Evolutionary conservation across 139 green algal genomes (phyloP), one percentile per base, ranked within the genome.

Genomic region (Diplosphaera chodatii): DNA sequence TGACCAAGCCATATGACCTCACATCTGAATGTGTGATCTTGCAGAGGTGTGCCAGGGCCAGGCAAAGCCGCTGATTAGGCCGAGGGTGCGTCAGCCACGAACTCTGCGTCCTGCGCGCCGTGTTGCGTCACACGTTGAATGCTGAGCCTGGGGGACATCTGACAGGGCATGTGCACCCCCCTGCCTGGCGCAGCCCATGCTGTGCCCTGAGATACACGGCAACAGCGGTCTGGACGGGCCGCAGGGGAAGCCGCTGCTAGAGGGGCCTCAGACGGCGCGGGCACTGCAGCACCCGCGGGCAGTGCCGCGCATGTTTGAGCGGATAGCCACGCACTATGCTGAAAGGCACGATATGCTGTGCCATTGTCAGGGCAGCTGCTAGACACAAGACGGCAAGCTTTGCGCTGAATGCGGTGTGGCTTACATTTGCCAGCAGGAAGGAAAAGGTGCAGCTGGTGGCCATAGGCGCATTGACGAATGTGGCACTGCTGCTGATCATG

Each of bases 141-240:
- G n/a, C n/a, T n/a, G n/a, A n/a, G n/a, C n/a, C n/a, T n/a, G n/a
- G n/a, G n/a, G n/a, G n/a, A n/a, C n/a, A n/a, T n/a, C n/a, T n/a
- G n/a, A n/a, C n/a, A n/a, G n/a, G n/a, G 37, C 37, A 48, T 48
- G 10, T 48, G 37, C 37, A 48, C 37, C 18, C 16, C 16, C 10
- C 22, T 25, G 48, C 48, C 48, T 31, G 63, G 55, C 77, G 67
- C 63, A 84, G 20, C 75, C 83, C 1, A 40, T 89, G 62, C 65
- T 85, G 1, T 98, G 93, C 72, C 81, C 93, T 27, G 91, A 97
- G 71, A 98, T 99, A 23, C 95, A 99, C 67, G 95, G 95, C 1
- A 81, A 93, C 5, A 86, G 74, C 10, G 95, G 94, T 5, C 73
- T 96, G 27, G 82, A 86, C 67, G 73, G 71, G 5, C 74, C 77